Evolutionary conservation across 768 basidiomycete species (phyloP), one percentile per base, ranked within the genome.

Genomic region (Cubamyces sp.): DNA sequence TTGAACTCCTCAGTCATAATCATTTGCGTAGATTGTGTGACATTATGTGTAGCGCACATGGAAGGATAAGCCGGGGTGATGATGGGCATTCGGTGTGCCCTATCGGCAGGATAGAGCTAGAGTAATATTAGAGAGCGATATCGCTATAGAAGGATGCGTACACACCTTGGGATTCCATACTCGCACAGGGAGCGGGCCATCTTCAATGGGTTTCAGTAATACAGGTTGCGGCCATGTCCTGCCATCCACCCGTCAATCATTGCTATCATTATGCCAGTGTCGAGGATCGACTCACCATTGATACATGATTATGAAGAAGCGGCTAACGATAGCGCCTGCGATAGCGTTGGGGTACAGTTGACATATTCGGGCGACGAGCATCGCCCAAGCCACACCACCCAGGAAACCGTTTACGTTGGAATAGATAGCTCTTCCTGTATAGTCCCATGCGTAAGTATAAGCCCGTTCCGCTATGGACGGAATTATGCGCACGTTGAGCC

Each of bases 151-250:
- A 3, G 9, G 8, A 1, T 23, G 18, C 14, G 12, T 5, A 16
- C 28, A 28, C n/a, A 49, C 95, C 81, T 90, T 93, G 2, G 97
- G 97, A 76, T 99, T 99, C 97, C 97, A 99, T 2, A 98, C 94
- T 69, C 94, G 85, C 65, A 97, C 92, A 70, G 92, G 91, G 51
- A 96, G 72, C 1, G 94, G 94, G 1, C 96, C 96, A 66, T 95
- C 94, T 74, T 98, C 96, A 48, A 99, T 98, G 75, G 93, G 93
- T 75, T 96, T 96, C 62, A 99, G 77, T 48, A 98, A 81, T n/a
- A 98, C 95, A 28, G 97, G 97, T 73, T 96, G 93, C 19, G 97
- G 97, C 97, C 97, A 99, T 62, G 88, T 83, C 96, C 96, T 97
- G 66, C 5, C 11, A 18, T n/a, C 52, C 15, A 45, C 16, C 48